These are phyloP conservation scores for Aspergillus brasiliensis DNA, from an alignment of 2,329 filamentous ascomycete species.

Conservation along the genomic window DNA sequence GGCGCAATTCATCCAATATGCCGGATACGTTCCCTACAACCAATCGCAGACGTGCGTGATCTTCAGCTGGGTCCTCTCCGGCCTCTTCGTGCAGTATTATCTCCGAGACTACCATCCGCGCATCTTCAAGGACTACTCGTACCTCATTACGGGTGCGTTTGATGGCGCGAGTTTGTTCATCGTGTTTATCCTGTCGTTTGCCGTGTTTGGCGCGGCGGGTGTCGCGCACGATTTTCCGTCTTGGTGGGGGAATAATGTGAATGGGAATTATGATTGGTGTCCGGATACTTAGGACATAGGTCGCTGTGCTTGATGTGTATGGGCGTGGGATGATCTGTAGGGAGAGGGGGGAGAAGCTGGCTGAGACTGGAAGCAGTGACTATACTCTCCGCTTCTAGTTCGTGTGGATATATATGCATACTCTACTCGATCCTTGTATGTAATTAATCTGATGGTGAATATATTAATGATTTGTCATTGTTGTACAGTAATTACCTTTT, in stretches of 20 bases:
- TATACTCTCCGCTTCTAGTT: too few relatives aligned
- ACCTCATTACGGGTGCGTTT: slow-evolving; percentile 44
- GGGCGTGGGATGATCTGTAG: too few relatives aligned
- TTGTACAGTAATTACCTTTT: too few relatives aligned
- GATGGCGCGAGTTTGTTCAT: slow-evolving; percentile 45
- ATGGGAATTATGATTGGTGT: slow-evolving; percentile 8
- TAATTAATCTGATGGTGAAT: too few relatives aligned
- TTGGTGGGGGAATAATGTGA: slow-evolving; percentile 38
- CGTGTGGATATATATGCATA: too few relatives aligned
- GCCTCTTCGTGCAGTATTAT: slow-evolving; percentile 36
- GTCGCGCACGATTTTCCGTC: slow-evolving; percentile 38
- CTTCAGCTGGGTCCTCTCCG: slow-evolving; percentile 17
- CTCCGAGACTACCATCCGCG: slow-evolving; percentile 38
- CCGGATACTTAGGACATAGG: not conserved
- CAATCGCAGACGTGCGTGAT: slow-evolving; percentile 20
- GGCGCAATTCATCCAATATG: slow-evolving; percentile 9
- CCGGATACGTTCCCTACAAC: slow-evolving; percentile 10
- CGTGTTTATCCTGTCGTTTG: slow-evolving; percentile 48
- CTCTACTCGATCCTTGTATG: too few relatives aligned
- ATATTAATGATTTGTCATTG: too few relatives aligned
- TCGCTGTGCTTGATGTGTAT: too few relatives aligned
- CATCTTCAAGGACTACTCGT: slow-evolving; percentile 47
- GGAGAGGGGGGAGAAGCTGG: too few relatives aligned
- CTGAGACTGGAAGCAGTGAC: too few relatives aligned
- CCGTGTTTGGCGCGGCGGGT: slow-evolving; percentile 49